Conservation (phyloP, 75 land plant genomes). For the Larix kaempferi region DNA sequence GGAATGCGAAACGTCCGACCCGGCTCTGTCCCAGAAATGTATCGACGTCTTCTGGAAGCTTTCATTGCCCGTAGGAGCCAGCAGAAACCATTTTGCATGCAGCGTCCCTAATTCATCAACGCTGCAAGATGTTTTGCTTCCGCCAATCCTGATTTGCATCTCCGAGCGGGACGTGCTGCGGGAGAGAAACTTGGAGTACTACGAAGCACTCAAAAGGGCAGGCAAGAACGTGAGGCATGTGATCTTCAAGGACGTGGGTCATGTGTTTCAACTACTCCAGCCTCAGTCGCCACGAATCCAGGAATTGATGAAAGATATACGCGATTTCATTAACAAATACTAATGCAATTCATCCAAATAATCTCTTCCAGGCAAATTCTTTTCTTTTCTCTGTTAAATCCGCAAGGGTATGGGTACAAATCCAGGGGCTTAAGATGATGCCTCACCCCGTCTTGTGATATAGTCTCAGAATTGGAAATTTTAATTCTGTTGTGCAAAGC, state of each 20-base stretch:
- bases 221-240: constrained; percentile 32
- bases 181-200: constrained; percentile 47
- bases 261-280: constrained; percentile 46
- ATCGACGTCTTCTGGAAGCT: constrained; percentile 27
- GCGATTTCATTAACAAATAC: neutral
- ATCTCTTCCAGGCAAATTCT: neutral
- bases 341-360: neutral
- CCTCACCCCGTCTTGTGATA: too few relatives aligned
- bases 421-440: too few relatives aligned
- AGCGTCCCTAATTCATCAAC: neutral
- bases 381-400: too few relatives aligned
- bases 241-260: constrained; percentile 41
- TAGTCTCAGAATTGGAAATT: too few relatives aligned
- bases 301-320: neutral
- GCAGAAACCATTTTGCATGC: constrained; percentile 25
- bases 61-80: constrained; percentile 26
- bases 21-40: constrained; percentile 5
- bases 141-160: constrained; percentile 29
- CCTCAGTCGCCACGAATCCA: neutral
- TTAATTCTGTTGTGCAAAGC: too few relatives aligned
- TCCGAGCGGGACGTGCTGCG: constrained; percentile 45
- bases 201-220: constrained; percentile 19
- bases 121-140: constrained; percentile 7
- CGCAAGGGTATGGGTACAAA: too few relatives aligned
- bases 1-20: constrained; percentile 14